A percentile compares a stretch with the other conserved stretches of the same genome.
Evolutionary conservation across 495 filamentous ascomycete species (phyloP).

Genomic region (Bacidia rubella): DNA sequence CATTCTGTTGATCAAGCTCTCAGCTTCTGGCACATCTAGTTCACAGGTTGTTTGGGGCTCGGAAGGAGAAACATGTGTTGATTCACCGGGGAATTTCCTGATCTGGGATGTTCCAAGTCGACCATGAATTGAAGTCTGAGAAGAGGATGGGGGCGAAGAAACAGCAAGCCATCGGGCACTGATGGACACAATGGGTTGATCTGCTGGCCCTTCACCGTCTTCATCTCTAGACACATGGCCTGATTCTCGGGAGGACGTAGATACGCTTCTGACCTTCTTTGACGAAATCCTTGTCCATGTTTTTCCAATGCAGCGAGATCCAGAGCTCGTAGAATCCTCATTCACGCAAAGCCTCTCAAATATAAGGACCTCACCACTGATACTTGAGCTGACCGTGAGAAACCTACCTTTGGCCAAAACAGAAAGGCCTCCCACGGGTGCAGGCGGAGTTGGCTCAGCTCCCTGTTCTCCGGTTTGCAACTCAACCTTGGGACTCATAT

Average conservation of each 20-base stretch:
- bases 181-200: constrained; percentile 52
- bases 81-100: constrained; percentile 49
- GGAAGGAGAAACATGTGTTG: constrained; percentile 57
- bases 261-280: constrained; percentile 32
- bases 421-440: constrained; percentile 55
- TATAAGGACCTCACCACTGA: constrained; percentile 74
- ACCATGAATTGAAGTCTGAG: constrained; percentile 54
- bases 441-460: constrained; percentile 34
- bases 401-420: constrained; percentile 54
- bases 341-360: constrained; percentile 29
- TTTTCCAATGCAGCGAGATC: constrained; percentile 62
- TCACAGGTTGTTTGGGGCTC: constrained; percentile 60
- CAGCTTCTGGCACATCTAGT: constrained; percentile 64
- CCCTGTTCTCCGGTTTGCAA: constrained; percentile 25
- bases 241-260: constrained; percentile 40
- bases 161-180: constrained; percentile 75
- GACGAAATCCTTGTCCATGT: constrained; percentile 72
- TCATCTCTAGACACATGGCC: constrained; percentile 38
- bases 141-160: constrained; percentile 60
- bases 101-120: constrained; percentile 28
- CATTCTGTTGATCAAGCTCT: constrained; percentile 71
- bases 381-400: constrained; percentile 60
- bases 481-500: constrained; percentile 33
- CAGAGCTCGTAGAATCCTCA: constrained; percentile 21
- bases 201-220: constrained; percentile 31